phyloP scores from a whole-genome alignment of 768 basidiomycete genomes.

The Zangia roseola region DNA sequence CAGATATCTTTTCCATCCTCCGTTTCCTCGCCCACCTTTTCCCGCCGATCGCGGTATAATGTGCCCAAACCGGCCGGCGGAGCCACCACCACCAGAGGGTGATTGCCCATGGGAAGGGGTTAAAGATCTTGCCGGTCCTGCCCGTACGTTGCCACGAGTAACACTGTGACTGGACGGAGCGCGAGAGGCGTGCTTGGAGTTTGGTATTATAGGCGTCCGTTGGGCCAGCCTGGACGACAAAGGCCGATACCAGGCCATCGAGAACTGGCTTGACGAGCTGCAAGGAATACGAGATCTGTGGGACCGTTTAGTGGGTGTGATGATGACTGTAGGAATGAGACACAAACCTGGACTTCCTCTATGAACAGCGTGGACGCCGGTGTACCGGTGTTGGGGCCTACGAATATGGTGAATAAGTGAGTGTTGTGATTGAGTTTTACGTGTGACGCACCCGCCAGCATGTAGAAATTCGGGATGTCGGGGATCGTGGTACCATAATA shows the following conservation, averaged over 20 bases:
- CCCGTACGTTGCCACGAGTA: constrained; percentile 42
- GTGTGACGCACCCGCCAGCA: constrained; percentile 25
- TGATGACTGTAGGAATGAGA: not conserved
- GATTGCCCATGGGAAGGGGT: constrained; percentile 40
- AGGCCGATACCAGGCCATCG: constrained; percentile 18
- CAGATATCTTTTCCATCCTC: not conserved
- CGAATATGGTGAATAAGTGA: not conserved
- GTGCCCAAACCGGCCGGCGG: constrained; percentile 33
- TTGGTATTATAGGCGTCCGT: constrained; percentile 29
- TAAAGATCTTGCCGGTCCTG: constrained; percentile 36
- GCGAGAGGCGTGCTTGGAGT: constrained; percentile 18
- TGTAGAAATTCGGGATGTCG: constrained; percentile 38
- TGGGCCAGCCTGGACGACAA: constrained; percentile 22
- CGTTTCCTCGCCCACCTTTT: constrained; percentile 34
- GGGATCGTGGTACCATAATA: constrained; percentile 35
- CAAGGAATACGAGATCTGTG: constrained; percentile 27
- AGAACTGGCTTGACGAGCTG: constrained; percentile 32
- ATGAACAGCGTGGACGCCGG: constrained; percentile 24
- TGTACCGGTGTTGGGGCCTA: constrained; percentile 31
- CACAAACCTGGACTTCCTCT: constrained; percentile 30
- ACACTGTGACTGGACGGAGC: constrained; percentile 29
- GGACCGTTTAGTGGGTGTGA: not conserved
- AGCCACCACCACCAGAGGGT: constrained; percentile 36
- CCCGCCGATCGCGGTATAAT: constrained; percentile 37
- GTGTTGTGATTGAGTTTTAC: not conserved